Evolutionary conservation across 2,329 filamentous ascomycete species (phyloP).

Genomic region (Verticillium klebahnii): DNA sequence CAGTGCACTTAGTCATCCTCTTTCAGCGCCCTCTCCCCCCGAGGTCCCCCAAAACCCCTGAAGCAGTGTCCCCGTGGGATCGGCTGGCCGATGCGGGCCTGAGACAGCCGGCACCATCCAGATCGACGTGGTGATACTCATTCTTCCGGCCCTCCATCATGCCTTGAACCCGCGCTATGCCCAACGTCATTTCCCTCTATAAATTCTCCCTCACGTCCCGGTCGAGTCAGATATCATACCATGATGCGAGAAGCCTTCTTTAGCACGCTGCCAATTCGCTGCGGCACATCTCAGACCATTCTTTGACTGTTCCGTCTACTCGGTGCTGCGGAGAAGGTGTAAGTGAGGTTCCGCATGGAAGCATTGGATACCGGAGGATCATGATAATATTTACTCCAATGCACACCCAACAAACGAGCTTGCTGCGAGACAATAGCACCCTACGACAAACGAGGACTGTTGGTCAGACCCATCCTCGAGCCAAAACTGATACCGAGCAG

Average conservation of each 20-base stretch:
- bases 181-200: neutral
- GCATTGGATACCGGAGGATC: too few relatives aligned
- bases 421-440: too few relatives aligned
- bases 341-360: too few relatives aligned
- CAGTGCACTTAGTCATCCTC: neutral
- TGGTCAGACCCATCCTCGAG: too few relatives aligned
- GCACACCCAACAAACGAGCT: too few relatives aligned
- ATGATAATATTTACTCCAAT: too few relatives aligned
- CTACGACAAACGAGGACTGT: too few relatives aligned
- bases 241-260: neutral
- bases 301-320: neutral
- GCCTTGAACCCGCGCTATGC: neutral
- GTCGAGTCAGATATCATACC: neutral
- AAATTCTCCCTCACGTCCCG: neutral
- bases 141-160: neutral
- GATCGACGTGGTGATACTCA: neutral
- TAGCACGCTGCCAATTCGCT: neutral
- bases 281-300: neutral
- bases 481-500: too few relatives aligned
- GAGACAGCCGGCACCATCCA: neutral
- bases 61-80: neutral
- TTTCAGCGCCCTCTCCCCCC: neutral
- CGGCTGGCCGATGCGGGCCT: neutral
- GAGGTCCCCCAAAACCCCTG: neutral
- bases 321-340: too few relatives aligned